phyloP scores from a whole-genome alignment of 495 filamentous ascomycete genomes.

The Penicillium maclennaniae region DNA sequence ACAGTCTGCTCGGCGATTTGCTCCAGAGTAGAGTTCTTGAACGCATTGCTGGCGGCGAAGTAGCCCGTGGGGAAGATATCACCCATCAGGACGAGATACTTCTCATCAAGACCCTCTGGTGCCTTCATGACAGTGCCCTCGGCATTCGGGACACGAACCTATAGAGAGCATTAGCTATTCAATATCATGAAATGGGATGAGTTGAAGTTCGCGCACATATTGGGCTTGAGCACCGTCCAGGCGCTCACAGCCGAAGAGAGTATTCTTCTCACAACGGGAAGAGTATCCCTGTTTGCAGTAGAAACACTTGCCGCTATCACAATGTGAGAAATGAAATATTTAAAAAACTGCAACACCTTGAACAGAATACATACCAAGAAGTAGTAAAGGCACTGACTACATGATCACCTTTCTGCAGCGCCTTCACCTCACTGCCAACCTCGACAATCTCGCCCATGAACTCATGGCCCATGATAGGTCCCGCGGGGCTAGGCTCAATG shows the following conservation, averaged over 20 bases:
- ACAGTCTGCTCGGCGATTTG: constrained; percentile 67
- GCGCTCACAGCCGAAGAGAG: constrained; percentile 68
- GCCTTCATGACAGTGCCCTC: constrained; percentile 78
- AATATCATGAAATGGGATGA: background rate
- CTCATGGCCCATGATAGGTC: constrained; percentile 69
- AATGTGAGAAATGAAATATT: constrained; percentile 6
- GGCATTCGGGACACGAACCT: constrained; percentile 77
- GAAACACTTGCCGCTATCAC: constrained; percentile 70
- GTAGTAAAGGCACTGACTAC: constrained; percentile 82
- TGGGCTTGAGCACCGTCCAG: constrained; percentile 90
- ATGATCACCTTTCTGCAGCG: constrained; percentile 68
- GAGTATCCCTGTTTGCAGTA: constrained; percentile 83
- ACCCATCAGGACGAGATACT: constrained; percentile 68
- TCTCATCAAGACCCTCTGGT: constrained; percentile 69
- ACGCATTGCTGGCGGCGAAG: constrained; percentile 83
- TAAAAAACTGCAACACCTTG: background rate
- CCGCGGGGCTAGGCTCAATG: constrained; percentile 60
- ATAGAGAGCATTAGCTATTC: background rate
- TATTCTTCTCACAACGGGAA: constrained; percentile 71
- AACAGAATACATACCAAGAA: constrained; percentile 65
- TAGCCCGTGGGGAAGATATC: constrained; percentile 66
- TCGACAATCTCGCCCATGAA: constrained; percentile 75
- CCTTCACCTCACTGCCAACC: constrained; percentile 63
- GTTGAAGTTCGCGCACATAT: constrained; percentile 47
- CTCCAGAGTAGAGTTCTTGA: constrained; percentile 59